Conservation (phyloP, 192 early-diverging fungal genomes). For the Coemansia sp. region DNA sequence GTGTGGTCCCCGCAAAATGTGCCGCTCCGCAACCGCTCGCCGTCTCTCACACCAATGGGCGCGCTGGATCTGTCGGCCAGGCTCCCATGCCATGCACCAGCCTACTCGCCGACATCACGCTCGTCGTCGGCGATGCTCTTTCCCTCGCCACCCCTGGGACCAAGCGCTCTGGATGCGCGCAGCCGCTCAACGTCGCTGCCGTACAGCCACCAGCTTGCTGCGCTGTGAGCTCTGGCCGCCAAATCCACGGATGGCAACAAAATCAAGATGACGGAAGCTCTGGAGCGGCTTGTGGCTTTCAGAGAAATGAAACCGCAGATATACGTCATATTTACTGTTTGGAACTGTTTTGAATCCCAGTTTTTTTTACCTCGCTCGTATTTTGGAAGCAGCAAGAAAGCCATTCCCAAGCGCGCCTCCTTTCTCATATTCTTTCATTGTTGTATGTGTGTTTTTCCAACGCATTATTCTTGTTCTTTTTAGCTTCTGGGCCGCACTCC, state of each 20-base stretch:
- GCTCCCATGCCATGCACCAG: constrained; percentile 49
- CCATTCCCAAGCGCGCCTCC: constrained; percentile 1
- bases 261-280: too few relatives aligned
- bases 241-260: not conserved
- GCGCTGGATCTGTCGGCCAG: constrained; percentile 45
- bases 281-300: not conserved
- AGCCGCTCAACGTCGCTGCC: constrained; percentile 45
- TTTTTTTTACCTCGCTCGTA: too few relatives aligned
- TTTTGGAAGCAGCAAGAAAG: not conserved
- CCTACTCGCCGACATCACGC: constrained; percentile 41
- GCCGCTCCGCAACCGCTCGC: constrained; percentile 39
- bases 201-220: constrained; percentile 42
- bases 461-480: not conserved
- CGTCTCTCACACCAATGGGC: constrained; percentile 50
- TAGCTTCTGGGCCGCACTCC: not conserved
- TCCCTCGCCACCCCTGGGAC: constrained; percentile 37
- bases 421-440: not conserved
- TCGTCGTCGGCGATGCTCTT: constrained; percentile 24
- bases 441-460: constrained; percentile 1
- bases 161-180: constrained; percentile 36
- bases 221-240: constrained; percentile 25
- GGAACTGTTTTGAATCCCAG: not conserved
- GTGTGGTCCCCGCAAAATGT: constrained; percentile 24
- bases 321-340: not conserved
- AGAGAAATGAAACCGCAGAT: not conserved